Conservation (phyloP, 192 early-diverging fungal genomes). For the Coemansia sp. region DNA sequence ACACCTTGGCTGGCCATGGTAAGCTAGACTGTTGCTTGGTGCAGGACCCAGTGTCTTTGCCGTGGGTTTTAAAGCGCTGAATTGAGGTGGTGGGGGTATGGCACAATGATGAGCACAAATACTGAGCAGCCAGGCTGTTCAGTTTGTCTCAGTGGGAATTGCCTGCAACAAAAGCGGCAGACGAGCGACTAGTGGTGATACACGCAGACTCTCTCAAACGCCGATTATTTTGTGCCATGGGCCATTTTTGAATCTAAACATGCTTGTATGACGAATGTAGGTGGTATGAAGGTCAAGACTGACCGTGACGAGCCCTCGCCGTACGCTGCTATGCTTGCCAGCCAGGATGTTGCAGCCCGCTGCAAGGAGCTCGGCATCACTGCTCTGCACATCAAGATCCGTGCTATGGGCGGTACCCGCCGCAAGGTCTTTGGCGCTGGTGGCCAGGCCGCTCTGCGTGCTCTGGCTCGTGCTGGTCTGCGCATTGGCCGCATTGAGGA, state of each 20-base stretch:
- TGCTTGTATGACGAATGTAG: slow-evolving; percentile 44
- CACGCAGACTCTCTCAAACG: slow-evolving; percentile 60
- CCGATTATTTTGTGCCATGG: slow-evolving; percentile 20
- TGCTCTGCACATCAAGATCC: slow-evolving; percentile 99
- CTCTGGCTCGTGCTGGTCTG: slow-evolving; percentile 97
- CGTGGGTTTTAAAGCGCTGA: slow-evolving; percentile 45
- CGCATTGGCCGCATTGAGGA: slow-evolving; percentile 99
- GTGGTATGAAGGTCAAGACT: slow-evolving; percentile 99
- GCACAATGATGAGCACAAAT: not conserved
- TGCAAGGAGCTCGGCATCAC: slow-evolving; percentile 99
- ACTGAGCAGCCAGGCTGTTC: too few relatives aligned
- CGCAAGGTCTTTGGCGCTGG: slow-evolving; percentile 97
- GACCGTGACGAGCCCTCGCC: slow-evolving; percentile 99
- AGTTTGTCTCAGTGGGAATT: not conserved
- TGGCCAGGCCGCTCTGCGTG: slow-evolving; percentile 97
- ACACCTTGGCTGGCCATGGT: too few relatives aligned
- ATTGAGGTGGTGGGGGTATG: not conserved
- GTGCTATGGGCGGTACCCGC: slow-evolving; percentile 98
- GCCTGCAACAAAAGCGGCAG: slow-evolving; percentile 16
- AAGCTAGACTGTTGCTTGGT: not conserved
- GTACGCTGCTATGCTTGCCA: slow-evolving; percentile 99
- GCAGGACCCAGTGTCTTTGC: slow-evolving; percentile 29
- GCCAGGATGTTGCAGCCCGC: slow-evolving; percentile 96
- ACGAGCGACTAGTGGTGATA: slow-evolving; percentile 64
- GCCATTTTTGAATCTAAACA: slow-evolving; percentile 5